A percentile compares a stretch with the other conserved stretches of the same genome.
Evolutionary conservation across 1,139 yeast genomes (phyloP).

Genomic region (Scheffersomyces quercinus): DNA sequence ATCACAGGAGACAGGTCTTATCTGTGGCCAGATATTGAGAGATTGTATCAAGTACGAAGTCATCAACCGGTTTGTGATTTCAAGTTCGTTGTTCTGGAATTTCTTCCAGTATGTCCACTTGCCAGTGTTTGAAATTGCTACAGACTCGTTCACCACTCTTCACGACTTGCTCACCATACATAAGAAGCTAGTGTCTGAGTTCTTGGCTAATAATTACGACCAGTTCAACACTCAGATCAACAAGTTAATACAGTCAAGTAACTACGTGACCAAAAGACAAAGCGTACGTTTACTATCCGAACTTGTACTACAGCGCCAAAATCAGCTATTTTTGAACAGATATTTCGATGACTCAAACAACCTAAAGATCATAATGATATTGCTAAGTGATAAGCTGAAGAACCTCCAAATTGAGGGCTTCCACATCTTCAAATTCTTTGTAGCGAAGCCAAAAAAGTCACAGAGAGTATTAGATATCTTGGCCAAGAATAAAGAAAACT

Average conservation of each 20-base stretch:
- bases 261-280: conserved; percentile 91
- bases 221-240: conserved; percentile 64
- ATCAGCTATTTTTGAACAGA: conserved; percentile 68
- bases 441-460: conserved; percentile 90
- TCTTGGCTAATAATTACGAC: conserved; percentile 56
- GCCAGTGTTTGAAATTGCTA: conserved; percentile 83
- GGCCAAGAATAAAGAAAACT: conserved; percentile 76
- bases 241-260: conserved; percentile 67
- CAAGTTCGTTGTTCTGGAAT: conserved; percentile 69
- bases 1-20: conserved; percentile 66
- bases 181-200: conserved; percentile 67
- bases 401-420: conserved; percentile 90
- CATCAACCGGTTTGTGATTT: conserved; percentile 58
- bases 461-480: conserved; percentile 79
- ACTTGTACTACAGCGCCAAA: conserved; percentile 71
- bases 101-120: conserved; percentile 76
- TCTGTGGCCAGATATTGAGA: conserved; percentile 77
- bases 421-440: conserved; percentile 88
- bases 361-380: conserved; percentile 80
- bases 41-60: conserved; percentile 84
- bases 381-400: conserved; percentile 84
- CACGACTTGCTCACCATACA: conserved; percentile 71
- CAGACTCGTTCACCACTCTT: conserved; percentile 82
- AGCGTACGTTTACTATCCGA: conserved; percentile 77
- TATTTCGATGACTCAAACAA: conserved; percentile 83